Conservation (phyloP, 192 early-diverging fungal genomes). For the Coemansia sp. region DNA sequence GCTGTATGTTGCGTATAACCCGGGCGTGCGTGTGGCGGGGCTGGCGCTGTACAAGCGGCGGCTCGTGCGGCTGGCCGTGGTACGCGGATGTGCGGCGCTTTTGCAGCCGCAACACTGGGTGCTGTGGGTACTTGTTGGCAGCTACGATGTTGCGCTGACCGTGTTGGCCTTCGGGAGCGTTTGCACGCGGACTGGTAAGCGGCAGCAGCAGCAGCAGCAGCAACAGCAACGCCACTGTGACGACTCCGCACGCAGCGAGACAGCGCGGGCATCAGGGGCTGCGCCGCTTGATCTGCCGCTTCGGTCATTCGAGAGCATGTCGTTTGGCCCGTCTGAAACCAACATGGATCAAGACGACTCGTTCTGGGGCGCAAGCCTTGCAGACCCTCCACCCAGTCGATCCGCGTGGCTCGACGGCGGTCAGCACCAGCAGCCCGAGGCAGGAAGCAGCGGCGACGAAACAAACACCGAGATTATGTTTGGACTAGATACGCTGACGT, state of each 20-base stretch:
- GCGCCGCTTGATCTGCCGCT: constrained; percentile 1
- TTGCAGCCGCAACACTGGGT: not conserved
- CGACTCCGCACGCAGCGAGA: no score
- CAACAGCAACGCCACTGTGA: not conserved
- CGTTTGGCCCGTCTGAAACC: constrained; percentile 40
- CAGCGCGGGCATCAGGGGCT: not conserved
- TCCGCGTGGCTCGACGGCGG: not conserved
- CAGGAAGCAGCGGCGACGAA: constrained; percentile 29
- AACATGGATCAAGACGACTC: constrained; percentile 50
- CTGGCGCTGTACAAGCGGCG: constrained; percentile 34
- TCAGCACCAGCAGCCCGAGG: not conserved
- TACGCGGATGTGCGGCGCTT: constrained; percentile 17
- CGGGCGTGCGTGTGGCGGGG: constrained; percentile 31
- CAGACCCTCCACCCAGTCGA: constrained; percentile 1
- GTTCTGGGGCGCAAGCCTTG: constrained; percentile 7
- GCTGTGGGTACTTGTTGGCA: constrained; percentile 5
- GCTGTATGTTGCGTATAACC: constrained; percentile 32
- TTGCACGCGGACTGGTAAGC: constrained; percentile 12
- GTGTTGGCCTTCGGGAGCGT: constrained; percentile 13
- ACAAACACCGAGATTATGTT: constrained; percentile 11
- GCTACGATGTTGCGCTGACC: constrained; percentile 28
- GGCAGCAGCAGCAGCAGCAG: constrained; percentile 1
- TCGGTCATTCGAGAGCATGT: constrained; percentile 30
- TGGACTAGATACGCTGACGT: constrained; percentile 19
- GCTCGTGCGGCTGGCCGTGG: constrained; percentile 12